Percentiles rank a stretch among this genome's conserved stretches.
phyloP scores from a whole-genome alignment of 1,284 basidiomycete species.

The Schizopora paradoxa region DNA sequence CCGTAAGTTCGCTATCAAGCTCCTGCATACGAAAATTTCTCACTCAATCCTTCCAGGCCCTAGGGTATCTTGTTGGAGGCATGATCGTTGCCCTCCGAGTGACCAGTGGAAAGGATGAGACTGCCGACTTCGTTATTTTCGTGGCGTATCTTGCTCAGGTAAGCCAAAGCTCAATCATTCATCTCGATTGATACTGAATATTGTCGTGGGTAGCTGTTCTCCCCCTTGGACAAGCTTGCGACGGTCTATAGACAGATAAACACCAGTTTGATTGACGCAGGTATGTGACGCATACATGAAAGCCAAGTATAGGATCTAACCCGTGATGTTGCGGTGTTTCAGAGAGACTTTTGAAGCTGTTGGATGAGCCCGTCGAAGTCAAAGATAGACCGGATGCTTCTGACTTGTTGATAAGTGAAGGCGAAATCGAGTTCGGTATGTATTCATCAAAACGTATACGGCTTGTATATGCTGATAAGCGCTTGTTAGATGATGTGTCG shows the following conservation, averaged over 20 bases:
- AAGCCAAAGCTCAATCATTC: conserved; percentile 23
- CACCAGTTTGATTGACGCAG: conserved; percentile 75
- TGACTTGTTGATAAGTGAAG: conserved; percentile 65
- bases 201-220: conserved; percentile 49
- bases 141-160: conserved; percentile 77
- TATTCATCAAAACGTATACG: conserved; percentile 14
- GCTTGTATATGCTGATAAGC: conserved; percentile 7
- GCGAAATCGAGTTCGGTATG: conserved; percentile 82
- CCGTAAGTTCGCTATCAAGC: conserved; percentile 38
- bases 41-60: conserved; percentile 38
- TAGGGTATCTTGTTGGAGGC: conserved; percentile 73
- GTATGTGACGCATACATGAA: too few relatives aligned
- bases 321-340: too few relatives aligned
- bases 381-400: conserved; percentile 74
- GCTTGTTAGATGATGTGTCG: conserved; percentile 58
- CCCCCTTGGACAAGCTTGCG: conserved; percentile 68
- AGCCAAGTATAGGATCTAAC: too few relatives aligned
- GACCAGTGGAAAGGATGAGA: conserved; percentile 40
- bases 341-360: conserved; percentile 67
- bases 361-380: conserved; percentile 77
- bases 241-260: conserved; percentile 71
- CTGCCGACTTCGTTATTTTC: conserved; percentile 71
- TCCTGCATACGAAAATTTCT: neutral
- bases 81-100: conserved; percentile 70
- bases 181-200: conserved; percentile 8